Evolutionary conservation across 2,329 filamentous ascomycete species (phyloP), one percentile per base, ranked within the genome.

Genomic region (Penicillium glabrum): DNA sequence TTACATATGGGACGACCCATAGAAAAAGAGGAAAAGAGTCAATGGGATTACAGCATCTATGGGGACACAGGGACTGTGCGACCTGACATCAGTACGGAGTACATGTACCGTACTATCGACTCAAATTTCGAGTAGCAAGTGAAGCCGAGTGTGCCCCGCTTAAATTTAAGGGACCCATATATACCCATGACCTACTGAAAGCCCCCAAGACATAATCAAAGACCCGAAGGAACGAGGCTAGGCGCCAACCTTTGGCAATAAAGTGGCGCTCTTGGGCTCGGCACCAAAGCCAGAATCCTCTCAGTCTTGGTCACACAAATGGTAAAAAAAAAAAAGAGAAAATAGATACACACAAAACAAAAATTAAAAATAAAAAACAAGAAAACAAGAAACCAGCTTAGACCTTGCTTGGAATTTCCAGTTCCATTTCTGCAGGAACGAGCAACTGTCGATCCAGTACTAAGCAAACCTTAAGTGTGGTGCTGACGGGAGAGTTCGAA

Each of bases 401-500:
- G 43, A 37, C n/a, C 29, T 19, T 26, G 39, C 47, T 37, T 14
- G 39, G 19, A 41, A 41, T 21, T 21, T 10, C 16, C 39, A 37
- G 26, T 48, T n/a, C 53, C 47, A 27, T 37, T 26, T 27, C 51
- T 35, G 37, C 46, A 45, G 50, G 56, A 56, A 60, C 50, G 56
- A 58, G 21, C 29, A 48, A 49, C 43, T 39, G 57, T 51, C 51
- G 59, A 61, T 61, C 59, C 46, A 56, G 53, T 33, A 21, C 14
- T 46, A 31, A 54, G 23, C 14, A 46, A 47, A 61, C 54, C 54
- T 54, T 53, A 46, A 45, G 37, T 26, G 14, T 2, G 3, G 16
- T 16, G 44, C 23, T 13, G 44, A 44, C 49, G 49, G 47, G 26
- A 9, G 33, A 19, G 16, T n/a, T 27, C 14, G 46, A 19, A 16